Evolutionary conservation across 495 filamentous ascomycete genomes (phyloP).

Genomic region (Penicilliopsis zonata): DNA sequence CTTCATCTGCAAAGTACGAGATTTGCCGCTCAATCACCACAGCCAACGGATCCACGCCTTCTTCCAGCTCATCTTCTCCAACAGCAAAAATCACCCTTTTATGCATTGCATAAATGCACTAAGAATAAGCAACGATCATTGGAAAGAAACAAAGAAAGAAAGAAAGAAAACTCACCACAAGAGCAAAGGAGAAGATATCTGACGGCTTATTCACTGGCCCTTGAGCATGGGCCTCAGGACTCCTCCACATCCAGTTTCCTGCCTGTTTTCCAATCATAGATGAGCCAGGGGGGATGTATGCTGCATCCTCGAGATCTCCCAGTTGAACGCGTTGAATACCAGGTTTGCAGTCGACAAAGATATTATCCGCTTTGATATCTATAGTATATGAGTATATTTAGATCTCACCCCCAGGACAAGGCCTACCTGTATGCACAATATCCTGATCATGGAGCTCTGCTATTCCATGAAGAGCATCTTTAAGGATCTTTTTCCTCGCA

Average conservation of each 20-base stretch:
- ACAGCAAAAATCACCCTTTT: constrained; percentile 17
- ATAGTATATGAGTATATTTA: constrained; percentile 1
- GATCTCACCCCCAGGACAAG: constrained; percentile 4
- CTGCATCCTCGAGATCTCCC: constrained; percentile 33
- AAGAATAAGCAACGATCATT: constrained; percentile 1
- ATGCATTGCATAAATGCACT: constrained; percentile 20
- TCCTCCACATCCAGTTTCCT: constrained; percentile 29
- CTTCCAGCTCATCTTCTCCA: constrained; percentile 12
- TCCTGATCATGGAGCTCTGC: constrained; percentile 33
- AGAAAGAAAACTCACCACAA: constrained; percentile 23
- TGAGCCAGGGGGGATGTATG: constrained; percentile 20
- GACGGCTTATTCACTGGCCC: constrained; percentile 23
- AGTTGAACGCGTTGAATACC: constrained; percentile 23
- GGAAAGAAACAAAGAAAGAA: constrained; percentile 1
- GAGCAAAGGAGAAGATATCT: constrained; percentile 30
- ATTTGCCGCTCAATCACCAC: constrained; percentile 31
- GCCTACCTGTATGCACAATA: constrained; percentile 32
- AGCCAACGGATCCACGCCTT: constrained; percentile 35
- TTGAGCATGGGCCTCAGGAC: constrained; percentile 25
- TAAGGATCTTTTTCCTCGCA: constrained; percentile 29
- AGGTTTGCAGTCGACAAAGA: constrained; percentile 17
- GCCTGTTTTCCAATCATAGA: constrained; percentile 20
- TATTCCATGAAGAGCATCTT: constrained; percentile 29
- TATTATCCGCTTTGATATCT: constrained; percentile 23
- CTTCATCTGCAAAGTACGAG: constrained; percentile 35